These are phyloP conservation scores for Cephalotrichum gorgonifer DNA, from an alignment of 2,329 filamentous ascomycete genomes.

Conservation along the genomic window DNA sequence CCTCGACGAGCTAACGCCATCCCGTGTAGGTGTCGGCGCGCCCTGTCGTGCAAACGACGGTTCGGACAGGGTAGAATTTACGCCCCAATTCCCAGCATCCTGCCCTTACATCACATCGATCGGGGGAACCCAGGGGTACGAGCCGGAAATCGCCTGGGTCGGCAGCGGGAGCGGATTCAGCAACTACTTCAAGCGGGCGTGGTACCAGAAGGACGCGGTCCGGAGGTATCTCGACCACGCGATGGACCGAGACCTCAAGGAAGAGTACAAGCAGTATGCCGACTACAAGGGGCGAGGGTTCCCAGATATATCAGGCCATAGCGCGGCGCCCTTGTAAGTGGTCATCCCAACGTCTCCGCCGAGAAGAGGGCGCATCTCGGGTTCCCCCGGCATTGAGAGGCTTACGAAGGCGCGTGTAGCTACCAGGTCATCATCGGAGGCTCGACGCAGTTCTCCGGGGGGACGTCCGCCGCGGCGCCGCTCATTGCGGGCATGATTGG, in stretches of 20 bases:
- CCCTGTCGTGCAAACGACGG: slow-evolving; percentile 27
- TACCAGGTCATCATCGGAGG: slow-evolving; percentile 22
- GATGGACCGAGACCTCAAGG: slow-evolving; percentile 20
- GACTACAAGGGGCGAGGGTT: slow-evolving; percentile 42
- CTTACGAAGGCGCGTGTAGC: not conserved
- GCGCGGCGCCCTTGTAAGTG: slow-evolving; percentile 13
- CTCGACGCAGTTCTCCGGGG: slow-evolving; percentile 14
- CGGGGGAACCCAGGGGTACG: slow-evolving; percentile 41
- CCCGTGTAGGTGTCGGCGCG: slow-evolving; percentile 20
- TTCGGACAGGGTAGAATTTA: slow-evolving; percentile 19
- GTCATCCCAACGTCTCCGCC: not conserved
- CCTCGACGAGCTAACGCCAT: not conserved
- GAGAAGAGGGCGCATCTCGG: not conserved
- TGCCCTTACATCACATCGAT: slow-evolving; percentile 55
- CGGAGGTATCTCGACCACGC: slow-evolving; percentile 26
- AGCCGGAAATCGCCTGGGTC: slow-evolving; percentile 40
- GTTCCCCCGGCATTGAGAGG: not conserved
- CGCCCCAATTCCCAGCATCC: slow-evolving; percentile 22
- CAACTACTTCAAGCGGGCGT: slow-evolving; percentile 30
- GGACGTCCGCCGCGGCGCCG: slow-evolving; percentile 46
- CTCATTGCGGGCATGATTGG: slow-evolving; percentile 52
- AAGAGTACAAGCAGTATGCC: slow-evolving; percentile 37
- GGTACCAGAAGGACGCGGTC: slow-evolving; percentile 34
- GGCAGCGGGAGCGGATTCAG: slow-evolving; percentile 45
- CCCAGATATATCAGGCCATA: slow-evolving; percentile 52